Percentiles rank a stretch among this genome's conserved stretches.
These are phyloP conservation scores for Evansstolkia leycettana DNA, from an alignment of 495 filamentous ascomycete genomes.

Conservation along the genomic window DNA sequence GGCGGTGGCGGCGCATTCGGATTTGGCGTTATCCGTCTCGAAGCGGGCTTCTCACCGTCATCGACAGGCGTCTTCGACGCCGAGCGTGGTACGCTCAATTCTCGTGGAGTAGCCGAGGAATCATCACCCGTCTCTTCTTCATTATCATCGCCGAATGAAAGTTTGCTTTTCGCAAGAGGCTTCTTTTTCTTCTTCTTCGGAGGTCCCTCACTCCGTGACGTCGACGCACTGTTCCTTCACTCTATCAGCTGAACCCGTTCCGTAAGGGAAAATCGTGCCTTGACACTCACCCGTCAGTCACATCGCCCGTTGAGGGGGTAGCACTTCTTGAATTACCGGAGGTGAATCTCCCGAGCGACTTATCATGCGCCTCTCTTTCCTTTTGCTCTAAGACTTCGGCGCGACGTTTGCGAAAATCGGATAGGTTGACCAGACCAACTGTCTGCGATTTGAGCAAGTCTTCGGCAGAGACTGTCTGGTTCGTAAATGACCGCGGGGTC, in stretches of 20 bases:
- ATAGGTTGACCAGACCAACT: slow-evolving; percentile 81
- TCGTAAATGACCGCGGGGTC: slow-evolving; percentile 49
- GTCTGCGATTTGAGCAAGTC: slow-evolving; percentile 88
- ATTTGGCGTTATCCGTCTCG: slow-evolving; percentile 52
- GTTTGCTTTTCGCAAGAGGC: slow-evolving; percentile 45
- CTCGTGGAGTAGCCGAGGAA: slow-evolving; percentile 21
- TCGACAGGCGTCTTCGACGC: slow-evolving; percentile 28
- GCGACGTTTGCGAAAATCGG: slow-evolving; percentile 93
- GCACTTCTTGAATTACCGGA: slow-evolving; percentile 35
- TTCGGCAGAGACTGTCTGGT: slow-evolving; percentile 70
- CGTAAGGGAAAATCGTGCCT: slow-evolving; percentile 5
- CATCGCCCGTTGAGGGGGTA: slow-evolving; percentile 41
- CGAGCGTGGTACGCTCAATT: slow-evolving; percentile 22
- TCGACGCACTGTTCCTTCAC: slow-evolving; percentile 25
- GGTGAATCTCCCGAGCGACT: slow-evolving; percentile 37
- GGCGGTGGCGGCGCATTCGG: slow-evolving; percentile 55
- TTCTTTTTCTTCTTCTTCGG: slow-evolving; percentile 61
- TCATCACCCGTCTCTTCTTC: slow-evolving; percentile 29
- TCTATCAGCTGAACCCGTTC: slow-evolving; percentile 21
- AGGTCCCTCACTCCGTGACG: slow-evolving; percentile 32
- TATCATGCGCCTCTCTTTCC: slow-evolving; percentile 64
- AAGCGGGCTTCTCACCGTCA: slow-evolving; percentile 20
- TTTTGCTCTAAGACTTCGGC: slow-evolving; percentile 89
- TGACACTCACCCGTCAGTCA: slow-evolving; percentile 38
- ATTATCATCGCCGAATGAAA: slow-evolving; percentile 57